Evolutionary conservation across 176 grass and related monocot genomes (phyloP).

Genomic region (Aegilops longissima): DNA sequence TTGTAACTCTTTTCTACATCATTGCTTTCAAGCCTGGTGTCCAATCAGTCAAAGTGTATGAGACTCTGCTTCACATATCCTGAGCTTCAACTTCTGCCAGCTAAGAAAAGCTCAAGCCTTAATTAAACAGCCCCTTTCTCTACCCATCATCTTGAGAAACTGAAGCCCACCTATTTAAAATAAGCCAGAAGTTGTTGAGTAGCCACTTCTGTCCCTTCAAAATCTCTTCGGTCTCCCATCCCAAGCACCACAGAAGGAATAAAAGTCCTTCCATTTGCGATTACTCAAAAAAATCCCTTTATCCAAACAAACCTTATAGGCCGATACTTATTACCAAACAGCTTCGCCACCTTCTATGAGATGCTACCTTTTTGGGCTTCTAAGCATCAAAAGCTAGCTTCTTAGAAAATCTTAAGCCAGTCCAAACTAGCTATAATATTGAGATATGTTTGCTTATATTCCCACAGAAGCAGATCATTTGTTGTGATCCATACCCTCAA

Average conservation of each 20-base stretch:
- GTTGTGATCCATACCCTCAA: conserved; percentile 23
- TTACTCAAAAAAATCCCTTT: background rate
- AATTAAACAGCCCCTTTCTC: background rate
- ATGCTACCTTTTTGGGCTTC: background rate
- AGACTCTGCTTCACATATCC: background rate
- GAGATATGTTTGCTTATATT: conserved; percentile 9
- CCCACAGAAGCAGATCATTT: conserved; percentile 9
- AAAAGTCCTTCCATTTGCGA: background rate
- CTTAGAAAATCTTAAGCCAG: background rate
- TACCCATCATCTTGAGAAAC: background rate
- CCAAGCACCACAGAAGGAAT: background rate
- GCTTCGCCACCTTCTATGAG: background rate
- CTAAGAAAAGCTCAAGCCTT: background rate
- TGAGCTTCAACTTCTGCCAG: background rate
- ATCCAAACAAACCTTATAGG: background rate
- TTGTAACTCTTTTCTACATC: conserved; percentile 4
- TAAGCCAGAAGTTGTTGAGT: background rate
- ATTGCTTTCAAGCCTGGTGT: background rate
- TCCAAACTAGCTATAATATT: background rate
- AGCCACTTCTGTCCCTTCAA: background rate
- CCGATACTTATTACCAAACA: background rate
- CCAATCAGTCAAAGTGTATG: background rate
- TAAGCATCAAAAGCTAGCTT: background rate
- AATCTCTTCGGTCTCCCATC: background rate
- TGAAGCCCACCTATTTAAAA: background rate